Percentiles rank a stretch among this genome's conserved stretches.
phyloP scores from a whole-genome alignment of 441 rosid species.

The Corymbia calophylla region DNA sequence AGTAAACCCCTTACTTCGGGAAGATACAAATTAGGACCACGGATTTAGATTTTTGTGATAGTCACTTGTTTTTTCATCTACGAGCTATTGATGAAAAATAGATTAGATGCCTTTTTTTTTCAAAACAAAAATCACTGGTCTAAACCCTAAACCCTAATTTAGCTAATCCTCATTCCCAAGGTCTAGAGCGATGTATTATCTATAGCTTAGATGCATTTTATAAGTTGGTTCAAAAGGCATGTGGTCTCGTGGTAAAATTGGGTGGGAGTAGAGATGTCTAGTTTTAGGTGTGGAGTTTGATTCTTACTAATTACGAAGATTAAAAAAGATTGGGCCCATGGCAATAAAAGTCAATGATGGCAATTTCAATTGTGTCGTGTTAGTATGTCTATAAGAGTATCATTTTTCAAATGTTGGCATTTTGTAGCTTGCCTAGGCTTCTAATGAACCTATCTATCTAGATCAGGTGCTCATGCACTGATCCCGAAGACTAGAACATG shows the following conservation, averaged over 20 bases:
- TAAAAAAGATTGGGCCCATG: neutral
- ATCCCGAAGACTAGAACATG: no score
- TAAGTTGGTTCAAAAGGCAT: no score
- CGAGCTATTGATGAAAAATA: neutral
- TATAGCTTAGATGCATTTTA: neutral
- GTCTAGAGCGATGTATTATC: neutral
- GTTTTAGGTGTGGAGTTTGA: no score
- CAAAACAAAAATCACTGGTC: neutral
- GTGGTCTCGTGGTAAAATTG: neutral
- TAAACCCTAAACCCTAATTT: neutral
- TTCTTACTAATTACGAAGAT: neutral
- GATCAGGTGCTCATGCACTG: neutral
- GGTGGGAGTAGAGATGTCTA: neutral
- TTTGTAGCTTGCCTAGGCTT: neutral
- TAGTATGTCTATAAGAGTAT: neutral
- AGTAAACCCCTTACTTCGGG: neutral
- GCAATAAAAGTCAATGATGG: neutral
- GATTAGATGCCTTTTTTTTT: neutral
- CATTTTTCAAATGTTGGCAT: neutral
- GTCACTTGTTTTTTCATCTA: neutral
- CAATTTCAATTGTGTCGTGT: neutral
- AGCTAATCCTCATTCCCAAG: neutral
- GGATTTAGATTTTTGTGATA: neutral
- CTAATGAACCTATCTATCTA: neutral
- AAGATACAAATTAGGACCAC: neutral